A percentile compares a stretch with the other conserved stretches of the same genome.
These are phyloP conservation scores for Arthrobotrys entomopaga DNA, from an alignment of 2,329 filamentous ascomycete species.

Conservation along the genomic window DNA sequence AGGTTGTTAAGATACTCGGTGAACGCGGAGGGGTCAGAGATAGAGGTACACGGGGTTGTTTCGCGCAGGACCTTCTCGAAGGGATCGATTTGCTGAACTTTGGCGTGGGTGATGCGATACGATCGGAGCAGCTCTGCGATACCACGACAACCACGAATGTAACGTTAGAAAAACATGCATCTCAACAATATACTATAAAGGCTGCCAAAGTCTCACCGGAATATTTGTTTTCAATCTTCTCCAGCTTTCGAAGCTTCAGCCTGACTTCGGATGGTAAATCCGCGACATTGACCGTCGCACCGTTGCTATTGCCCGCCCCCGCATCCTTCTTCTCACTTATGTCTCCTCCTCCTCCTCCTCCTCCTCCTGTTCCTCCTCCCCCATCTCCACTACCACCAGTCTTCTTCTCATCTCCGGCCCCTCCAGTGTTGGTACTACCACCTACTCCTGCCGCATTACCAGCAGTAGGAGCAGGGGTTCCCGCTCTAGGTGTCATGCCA, in stretches of 20 bases:
- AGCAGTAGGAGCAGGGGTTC: constrained; percentile 41
- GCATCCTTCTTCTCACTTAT: constrained; percentile 42
- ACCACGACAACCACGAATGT: neutral
- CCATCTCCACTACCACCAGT: constrained; percentile 35
- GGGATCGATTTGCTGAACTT: constrained; percentile 86
- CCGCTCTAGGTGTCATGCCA: constrained; percentile 33
- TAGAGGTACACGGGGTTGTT: constrained; percentile 89
- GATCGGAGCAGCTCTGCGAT: constrained; percentile 83
- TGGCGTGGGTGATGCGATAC: constrained; percentile 88
- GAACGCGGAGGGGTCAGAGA: constrained; percentile 82
- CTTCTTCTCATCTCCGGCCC: constrained; percentile 47
- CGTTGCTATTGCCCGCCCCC: constrained; percentile 6
- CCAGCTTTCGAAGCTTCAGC: constrained; percentile 81
- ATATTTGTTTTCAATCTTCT: constrained; percentile 88
- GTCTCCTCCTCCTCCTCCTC: constrained; percentile 38
- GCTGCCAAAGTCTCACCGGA: constrained; percentile 69
- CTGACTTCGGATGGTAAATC: constrained; percentile 80
- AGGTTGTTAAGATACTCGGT: constrained; percentile 91
- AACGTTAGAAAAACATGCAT: neutral
- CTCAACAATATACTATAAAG: neutral
- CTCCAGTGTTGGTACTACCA: constrained; percentile 14
- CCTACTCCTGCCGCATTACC: constrained; percentile 11
- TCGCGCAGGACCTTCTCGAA: constrained; percentile 93
- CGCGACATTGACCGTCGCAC: constrained; percentile 46
- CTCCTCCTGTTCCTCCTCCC: constrained; percentile 38